A percentile compares a stretch with the other conserved stretches of the same genome.
Evolutionary conservation across 1,284 basidiomycete genomes (phyloP).

Genomic region (Ustilago vetiveriae): DNA sequence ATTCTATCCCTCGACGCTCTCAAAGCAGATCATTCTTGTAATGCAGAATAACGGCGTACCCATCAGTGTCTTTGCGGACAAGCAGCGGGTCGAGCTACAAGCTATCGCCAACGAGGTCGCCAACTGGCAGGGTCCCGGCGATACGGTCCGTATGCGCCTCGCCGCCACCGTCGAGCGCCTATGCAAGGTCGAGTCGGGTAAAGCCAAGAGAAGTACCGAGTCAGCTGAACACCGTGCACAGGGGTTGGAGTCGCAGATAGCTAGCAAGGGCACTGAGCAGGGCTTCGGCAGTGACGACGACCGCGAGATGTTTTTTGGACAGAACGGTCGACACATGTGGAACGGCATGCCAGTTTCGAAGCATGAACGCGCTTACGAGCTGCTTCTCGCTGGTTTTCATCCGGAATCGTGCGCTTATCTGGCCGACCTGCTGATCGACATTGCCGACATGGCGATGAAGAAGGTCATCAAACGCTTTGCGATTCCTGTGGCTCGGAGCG

Average conservation of each 20-base stretch:
- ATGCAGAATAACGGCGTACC: constrained; percentile 35
- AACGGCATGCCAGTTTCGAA: constrained; percentile 48
- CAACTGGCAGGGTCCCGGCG: constrained; percentile 23
- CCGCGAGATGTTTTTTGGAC: constrained; percentile 23
- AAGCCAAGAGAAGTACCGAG: constrained; percentile 29
- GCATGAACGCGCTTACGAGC: constrained; percentile 54
- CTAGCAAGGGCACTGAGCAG: background rate
- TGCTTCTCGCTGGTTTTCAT: constrained; percentile 58
- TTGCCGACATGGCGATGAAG: constrained; percentile 28
- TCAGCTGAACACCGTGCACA: constrained; percentile 32
- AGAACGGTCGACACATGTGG: constrained; percentile 36
- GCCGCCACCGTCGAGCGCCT: constrained; percentile 20
- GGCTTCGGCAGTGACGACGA: constrained; percentile 22
- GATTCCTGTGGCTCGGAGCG: constrained; percentile 35
- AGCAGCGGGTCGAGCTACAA: constrained; percentile 25
- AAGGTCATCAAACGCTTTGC: constrained; percentile 26
- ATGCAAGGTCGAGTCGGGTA: constrained; percentile 18
- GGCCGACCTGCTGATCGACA: constrained; percentile 24
- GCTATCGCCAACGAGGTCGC: constrained; percentile 24
- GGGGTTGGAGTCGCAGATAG: constrained; percentile 12
- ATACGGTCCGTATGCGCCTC: constrained; percentile 11
- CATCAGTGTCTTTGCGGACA: constrained; percentile 14
- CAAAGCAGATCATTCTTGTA: constrained; percentile 40
- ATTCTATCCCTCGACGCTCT: constrained; percentile 44
- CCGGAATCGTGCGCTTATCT: constrained; percentile 31